A percentile compares a stretch with the other conserved stretches of the same genome.
Conservation (phyloP, 2,329 filamentous ascomycete genomes). For the Aspergillus cejpii region DNA sequence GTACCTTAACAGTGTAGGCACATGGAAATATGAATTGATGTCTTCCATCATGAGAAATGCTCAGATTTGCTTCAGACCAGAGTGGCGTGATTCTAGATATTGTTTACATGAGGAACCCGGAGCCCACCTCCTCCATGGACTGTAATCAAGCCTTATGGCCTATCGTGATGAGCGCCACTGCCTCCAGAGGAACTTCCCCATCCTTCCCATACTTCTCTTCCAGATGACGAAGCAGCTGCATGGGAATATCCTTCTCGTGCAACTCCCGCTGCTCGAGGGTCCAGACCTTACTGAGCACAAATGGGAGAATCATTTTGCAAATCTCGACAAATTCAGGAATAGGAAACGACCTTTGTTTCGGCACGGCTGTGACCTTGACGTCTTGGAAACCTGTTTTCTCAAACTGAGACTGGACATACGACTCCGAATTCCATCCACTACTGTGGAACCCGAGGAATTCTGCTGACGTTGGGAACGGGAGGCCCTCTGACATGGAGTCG, state of each 20-base stretch:
- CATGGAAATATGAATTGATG: not conserved
- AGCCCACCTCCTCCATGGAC: not conserved
- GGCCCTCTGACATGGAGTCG: constrained; percentile 20
- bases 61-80: not conserved
- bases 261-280: constrained; percentile 23
- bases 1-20: constrained; percentile 1
- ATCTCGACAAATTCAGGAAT: constrained; percentile 20
- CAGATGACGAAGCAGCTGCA: constrained; percentile 21
- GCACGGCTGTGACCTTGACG: constrained; percentile 18
- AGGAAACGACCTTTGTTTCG: constrained; percentile 9
- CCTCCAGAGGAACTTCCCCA: constrained; percentile 20
- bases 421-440: constrained; percentile 21
- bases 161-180: constrained; percentile 27
- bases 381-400: constrained; percentile 21
- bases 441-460: constrained; percentile 17
- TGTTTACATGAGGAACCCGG: not conserved
- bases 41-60: not conserved
- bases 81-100: not conserved
- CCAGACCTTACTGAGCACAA: constrained; percentile 25
- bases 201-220: constrained; percentile 20
- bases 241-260: constrained; percentile 15
- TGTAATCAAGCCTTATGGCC: constrained; percentile 21
- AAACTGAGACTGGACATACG: constrained; percentile 18
- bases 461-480: constrained; percentile 20
- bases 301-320: constrained; percentile 16